phyloP scores from a whole-genome alignment of 352 stramenopile genomes.

The Blastocystis sp. region DNA sequence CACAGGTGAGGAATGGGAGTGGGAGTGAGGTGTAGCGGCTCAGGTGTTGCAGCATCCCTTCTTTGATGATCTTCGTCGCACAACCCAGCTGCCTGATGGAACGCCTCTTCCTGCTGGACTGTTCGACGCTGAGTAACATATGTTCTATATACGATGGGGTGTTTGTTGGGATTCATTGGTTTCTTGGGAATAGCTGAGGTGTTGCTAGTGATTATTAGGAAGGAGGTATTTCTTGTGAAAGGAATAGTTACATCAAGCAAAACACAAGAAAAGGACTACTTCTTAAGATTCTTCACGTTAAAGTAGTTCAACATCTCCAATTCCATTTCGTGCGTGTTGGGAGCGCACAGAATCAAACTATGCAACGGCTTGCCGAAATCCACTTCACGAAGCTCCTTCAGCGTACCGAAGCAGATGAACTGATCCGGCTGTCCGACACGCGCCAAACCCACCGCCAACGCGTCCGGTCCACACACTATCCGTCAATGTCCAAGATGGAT shows the following conservation, averaged over 20 bases:
- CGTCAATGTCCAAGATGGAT: conserved; percentile 43
- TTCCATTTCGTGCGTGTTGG: conserved; percentile 91
- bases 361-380: conserved; percentile 95
- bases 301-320: conserved; percentile 86
- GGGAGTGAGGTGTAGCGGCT: conserved; percentile 77
- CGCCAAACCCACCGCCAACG: conserved; percentile 89
- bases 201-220: too few relatives aligned
- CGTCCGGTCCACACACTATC: conserved; percentile 77
- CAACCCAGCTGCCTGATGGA: conserved; percentile 84
- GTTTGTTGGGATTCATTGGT: neutral
- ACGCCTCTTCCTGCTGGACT: conserved; percentile 78
- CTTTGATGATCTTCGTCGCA: conserved; percentile 93
- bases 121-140: conserved; percentile 32
- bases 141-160: neutral
- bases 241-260: conserved; percentile 1
- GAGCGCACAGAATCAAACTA: conserved; percentile 91
- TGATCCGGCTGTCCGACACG: conserved; percentile 89
- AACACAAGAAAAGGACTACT: conserved; percentile 1
- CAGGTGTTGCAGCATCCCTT: conserved; percentile 91
- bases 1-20: conserved; percentile 43
- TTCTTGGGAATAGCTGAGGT: too few relatives aligned
- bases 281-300: conserved; percentile 64
- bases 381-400: conserved; percentile 88
- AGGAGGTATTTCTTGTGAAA: too few relatives aligned
- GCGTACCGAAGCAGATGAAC: conserved; percentile 91